phyloP scores from a whole-genome alignment of 768 basidiomycete genomes.

The Psilocybe cubensis region DNA sequence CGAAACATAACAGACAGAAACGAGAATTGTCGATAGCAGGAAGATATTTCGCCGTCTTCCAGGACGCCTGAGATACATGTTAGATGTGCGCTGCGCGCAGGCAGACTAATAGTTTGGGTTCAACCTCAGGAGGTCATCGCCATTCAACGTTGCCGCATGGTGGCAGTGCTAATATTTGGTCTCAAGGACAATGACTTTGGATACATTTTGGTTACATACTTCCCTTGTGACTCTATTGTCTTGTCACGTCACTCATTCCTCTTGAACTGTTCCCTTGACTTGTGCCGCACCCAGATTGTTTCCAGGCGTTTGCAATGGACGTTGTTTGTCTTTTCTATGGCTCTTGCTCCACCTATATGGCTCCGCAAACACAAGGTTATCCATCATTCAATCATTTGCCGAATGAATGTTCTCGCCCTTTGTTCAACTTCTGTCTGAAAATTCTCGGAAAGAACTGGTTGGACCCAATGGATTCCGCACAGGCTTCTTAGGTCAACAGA shows the following conservation, averaged over 20 bases:
- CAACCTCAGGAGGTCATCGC: neutral
- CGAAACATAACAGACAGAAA: conserved; percentile 15
- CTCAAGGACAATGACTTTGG: conserved; percentile 12
- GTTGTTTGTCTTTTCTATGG: too few relatives aligned
- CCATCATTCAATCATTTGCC: neutral
- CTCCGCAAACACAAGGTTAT: neutral
- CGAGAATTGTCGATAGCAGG: conserved; percentile 4
- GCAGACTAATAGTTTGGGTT: neutral
- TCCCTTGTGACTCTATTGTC: neutral
- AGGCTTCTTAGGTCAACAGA: neutral
- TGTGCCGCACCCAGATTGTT: too few relatives aligned
- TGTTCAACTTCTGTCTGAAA: neutral
- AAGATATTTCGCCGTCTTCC: conserved; percentile 26
- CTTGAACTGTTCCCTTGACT: too few relatives aligned
- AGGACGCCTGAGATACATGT: conserved; percentile 23
- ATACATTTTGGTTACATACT: neutral
- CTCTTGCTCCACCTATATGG: neutral
- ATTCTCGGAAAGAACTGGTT: neutral
- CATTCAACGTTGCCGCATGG: neutral
- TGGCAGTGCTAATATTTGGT: conserved; percentile 16
- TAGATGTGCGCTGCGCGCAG: conserved; percentile 4
- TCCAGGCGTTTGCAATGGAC: too few relatives aligned
- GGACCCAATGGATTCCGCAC: neutral
- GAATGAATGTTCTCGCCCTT: neutral
- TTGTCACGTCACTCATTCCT: too few relatives aligned